Conservation (phyloP, 1,139 yeast species). For the Scheffersomyces illinoinensis region DNA sequence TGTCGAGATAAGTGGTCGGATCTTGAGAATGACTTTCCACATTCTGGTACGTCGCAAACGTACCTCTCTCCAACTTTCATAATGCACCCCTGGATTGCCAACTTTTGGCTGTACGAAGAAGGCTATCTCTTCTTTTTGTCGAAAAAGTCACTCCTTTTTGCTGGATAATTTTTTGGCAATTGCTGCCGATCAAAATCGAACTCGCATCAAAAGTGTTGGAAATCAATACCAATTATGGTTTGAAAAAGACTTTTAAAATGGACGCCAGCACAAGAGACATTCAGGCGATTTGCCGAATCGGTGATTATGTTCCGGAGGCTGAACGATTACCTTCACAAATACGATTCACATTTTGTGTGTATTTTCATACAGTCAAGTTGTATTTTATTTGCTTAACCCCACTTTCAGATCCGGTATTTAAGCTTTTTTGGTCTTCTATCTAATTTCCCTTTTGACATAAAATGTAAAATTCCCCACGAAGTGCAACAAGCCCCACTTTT, state of each 20-base stretch:
- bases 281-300: not conserved
- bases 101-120: too few species aligned
- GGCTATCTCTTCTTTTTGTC: too few species aligned
- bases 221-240: not conserved
- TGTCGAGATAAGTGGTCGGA: constrained; percentile 1
- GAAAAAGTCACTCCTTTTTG: not conserved
- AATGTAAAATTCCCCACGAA: not conserved
- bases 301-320: not conserved
- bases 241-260: not conserved
- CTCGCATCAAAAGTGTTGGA: not conserved
- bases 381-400: not conserved
- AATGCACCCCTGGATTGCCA: constrained; percentile 28
- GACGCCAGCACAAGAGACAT: not conserved
- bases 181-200: not conserved
- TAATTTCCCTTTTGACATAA: not conserved
- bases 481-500: not conserved
- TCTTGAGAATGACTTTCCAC: constrained; percentile 1
- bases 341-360: not conserved
- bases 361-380: not conserved
- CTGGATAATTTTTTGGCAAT: not conserved
- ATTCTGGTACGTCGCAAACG: constrained; percentile 19
- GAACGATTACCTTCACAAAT: not conserved
- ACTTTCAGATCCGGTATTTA: not conserved
- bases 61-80: constrained; percentile 15
- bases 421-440: not conserved